Evolutionary conservation across 2,329 filamentous ascomycete genomes (phyloP), one percentile per base, ranked within the genome.

Genomic region (Fusarium sp.): DNA sequence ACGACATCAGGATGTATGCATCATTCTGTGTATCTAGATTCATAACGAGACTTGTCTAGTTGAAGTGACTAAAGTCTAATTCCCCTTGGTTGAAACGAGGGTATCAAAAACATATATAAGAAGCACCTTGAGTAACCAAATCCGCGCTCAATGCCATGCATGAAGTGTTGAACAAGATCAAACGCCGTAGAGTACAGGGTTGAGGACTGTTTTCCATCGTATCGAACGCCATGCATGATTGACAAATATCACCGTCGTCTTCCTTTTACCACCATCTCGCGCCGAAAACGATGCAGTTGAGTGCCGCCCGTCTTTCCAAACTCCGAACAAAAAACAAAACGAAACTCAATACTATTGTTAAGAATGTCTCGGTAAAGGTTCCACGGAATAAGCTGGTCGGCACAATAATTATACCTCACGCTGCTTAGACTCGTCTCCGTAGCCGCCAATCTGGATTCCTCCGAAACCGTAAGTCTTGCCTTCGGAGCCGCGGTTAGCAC

Each of bases 391-490:
- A 28, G 23, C 20, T 23, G 4, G 16, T 34, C 18, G 31, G 36
- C 4, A 41, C 10, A 15, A 23, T 20, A 28, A 31, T 57, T 75
- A 80, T 13, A 38, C 58, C 59, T 78, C 69, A 16, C 73, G 77
- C 38, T 74, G 74, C 72, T 78, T 83, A 49, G 79, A 81, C 80
- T 89, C 86, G n/a, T 86, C 81, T 12, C 86, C 82, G 61, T 89
- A 89, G 2, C 87, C 86, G 42, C 82, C 87, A 65, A 87, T 81
- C 30, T 81, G 82, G 57, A 82, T 83, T 20, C 83, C 84, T 15
- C 82, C 82, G 33, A 82, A 81, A 2, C 79, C 80, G 62, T 89
- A 93, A 9, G 88, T 88, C 83, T 87, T 86, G 4, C 90, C 90
- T 79, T 93, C 88, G 5, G 85, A 83, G 0, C 80, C 85, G 60